These are phyloP conservation scores for Entomortierella parvispora DNA, from an alignment of 192 early-diverging fungal species.

Conservation along the genomic window DNA sequence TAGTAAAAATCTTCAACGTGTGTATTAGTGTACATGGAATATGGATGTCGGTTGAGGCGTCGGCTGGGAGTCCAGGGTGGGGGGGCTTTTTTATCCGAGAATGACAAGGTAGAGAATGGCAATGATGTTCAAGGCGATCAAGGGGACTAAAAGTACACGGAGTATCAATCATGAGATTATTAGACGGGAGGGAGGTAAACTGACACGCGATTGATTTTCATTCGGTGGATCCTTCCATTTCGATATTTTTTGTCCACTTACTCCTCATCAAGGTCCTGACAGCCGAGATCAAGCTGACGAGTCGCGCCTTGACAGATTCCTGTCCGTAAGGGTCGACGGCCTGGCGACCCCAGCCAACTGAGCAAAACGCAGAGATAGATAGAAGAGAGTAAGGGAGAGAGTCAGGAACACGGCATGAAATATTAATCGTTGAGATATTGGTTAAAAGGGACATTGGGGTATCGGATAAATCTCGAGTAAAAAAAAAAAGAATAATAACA, in stretches of 20 bases:
- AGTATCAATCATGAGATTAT: not conserved
- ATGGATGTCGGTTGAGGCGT: constrained; percentile 1
- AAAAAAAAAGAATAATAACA: not conserved
- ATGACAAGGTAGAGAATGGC: constrained; percentile 86
- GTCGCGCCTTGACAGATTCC: constrained; percentile 78
- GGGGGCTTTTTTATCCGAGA: constrained; percentile 73
- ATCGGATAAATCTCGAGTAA: not conserved
- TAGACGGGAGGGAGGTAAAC: not conserved
- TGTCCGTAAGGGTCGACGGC: constrained; percentile 60
- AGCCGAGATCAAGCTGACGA: constrained; percentile 91
- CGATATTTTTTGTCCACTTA: constrained; percentile 46
- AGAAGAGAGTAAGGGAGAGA: not conserved
- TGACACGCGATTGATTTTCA: not conserved
- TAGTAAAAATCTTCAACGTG: not conserved
- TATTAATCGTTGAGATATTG: no score
- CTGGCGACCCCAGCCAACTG: constrained; percentile 75
- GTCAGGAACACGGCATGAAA: no score
- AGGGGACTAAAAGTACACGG: constrained; percentile 66
- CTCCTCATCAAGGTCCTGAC: constrained; percentile 90
- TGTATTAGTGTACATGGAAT: not conserved
- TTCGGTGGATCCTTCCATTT: not conserved
- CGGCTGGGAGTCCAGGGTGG: not conserved
- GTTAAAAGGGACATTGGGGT: no score
- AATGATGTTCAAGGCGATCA: constrained; percentile 82
- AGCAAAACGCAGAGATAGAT: no score